Evolutionary conservation across 225 moss, liverwort and hornwort species (phyloP), one percentile per base, ranked within the genome.

Genomic region (Pseudoscleropodium purum): DNA sequence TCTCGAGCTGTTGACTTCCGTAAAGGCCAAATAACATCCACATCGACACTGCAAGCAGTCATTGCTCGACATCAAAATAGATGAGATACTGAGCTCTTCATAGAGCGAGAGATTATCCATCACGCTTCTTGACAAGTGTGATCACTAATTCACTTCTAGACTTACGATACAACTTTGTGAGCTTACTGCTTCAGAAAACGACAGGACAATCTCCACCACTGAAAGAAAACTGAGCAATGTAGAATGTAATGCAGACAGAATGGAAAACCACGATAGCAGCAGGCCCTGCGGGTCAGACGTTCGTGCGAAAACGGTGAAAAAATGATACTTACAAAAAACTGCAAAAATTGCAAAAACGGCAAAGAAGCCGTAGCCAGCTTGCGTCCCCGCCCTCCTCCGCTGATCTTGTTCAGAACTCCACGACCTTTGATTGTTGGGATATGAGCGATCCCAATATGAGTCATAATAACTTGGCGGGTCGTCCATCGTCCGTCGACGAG

Each of bases 1-100:
- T 94, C 90, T 94, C 94, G 75, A 94, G 62, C 85, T 92, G 79
- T 72, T 94, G 93, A 84, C 83, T 91, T 88, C 94, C 93, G 72
- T 92, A 93, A 45, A 93, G 89, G 61, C 93, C 90, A 89, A 90
- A 89, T 60, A 94, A 66, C 93, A 93, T 92, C 94, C 94, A 94
- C 84, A 91, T 84, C 62, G 94, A 92, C 91, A 92, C 94, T 94
- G 88, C 89, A 72, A 92, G 65, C 72, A 83, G 18, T 66, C 82
- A 84, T 57, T 43, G 62, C 83, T 41, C 27, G 59, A 87, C 51
- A 85, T 89, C 65, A 37, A 80, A 43, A 84, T 18, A 54, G n/a
- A 68, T 59, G 64, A 86, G 64, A 86, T 47, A 78, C 36, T 34
- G 23, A 88, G 39, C 63, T 69, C 82, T 26, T 73, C 78, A n/a